Base-by-base conservation (phyloP, 2,329 filamentous ascomycete genomes). In the Sphaerulina vaccinii region DNA sequence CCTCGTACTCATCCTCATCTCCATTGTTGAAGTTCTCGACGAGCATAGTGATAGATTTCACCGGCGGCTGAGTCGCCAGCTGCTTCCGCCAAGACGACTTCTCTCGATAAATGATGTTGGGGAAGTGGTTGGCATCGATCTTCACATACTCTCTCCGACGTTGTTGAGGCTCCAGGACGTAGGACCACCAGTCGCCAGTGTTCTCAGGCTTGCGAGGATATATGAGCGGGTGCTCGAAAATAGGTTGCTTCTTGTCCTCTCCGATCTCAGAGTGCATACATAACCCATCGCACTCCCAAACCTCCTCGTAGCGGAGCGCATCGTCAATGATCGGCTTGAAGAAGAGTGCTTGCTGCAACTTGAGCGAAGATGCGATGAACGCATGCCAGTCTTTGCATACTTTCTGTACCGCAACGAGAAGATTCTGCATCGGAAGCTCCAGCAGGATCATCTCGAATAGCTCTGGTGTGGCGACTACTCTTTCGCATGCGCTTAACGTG, bases 261-360 rank as follows among this genome's bases (percentile, higher is more conserved):
- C n/a, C n/a, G n/a, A n/a, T n/a, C n/a, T n/a, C n/a, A n/a, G n/a
- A n/a, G n/a, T n/a, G n/a, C n/a, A n/a, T n/a, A n/a, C n/a, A n/a
- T n/a, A n/a, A n/a, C 8, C 23, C 15, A 35, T 24, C 40, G 10
- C 13, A 4, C 23, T 32, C 11, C 13, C 16, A 33, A n/a, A 32
- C 22, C 24, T 44, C 41, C 4, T 8, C 23, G 13, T 33, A 16
- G 15, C 7, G 18, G 18, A 38, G 32, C 18, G 27, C 24, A 18
- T 19, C 15, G 3, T 35, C 49, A 2, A 22, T 24, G 22, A 37
- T 15, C 23, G 49, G 44, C 40, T 52, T n/a, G 33, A 49, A 49
- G 49, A 56, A 52, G 10, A 56, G 36, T 1, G 49, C 49, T 15
- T 52, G 38, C 41, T 52, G 44, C 10, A 52, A 23, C n/a, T 19